Conservation (phyloP, 495 filamentous ascomycete genomes). For the Neurospora sp. region DNA sequence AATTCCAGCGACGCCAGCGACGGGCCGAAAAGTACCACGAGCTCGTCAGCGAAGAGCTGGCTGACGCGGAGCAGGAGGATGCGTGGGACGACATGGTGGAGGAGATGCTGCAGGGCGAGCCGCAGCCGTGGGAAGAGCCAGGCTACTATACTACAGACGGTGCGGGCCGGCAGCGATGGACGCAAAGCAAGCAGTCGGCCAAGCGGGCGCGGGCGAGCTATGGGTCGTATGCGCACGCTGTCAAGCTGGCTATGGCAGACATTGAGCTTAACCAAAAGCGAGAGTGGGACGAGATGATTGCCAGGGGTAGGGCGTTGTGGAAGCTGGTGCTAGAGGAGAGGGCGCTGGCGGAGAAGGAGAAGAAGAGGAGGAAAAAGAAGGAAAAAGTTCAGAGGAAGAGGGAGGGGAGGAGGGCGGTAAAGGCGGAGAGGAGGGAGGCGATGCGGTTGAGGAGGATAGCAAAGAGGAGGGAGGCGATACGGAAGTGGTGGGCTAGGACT, state of each 20-base stretch:
- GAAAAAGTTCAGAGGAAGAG: slow-evolving; percentile 6
- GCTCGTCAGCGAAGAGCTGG: slow-evolving; percentile 2
- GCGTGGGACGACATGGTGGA: slow-evolving; percentile 11
- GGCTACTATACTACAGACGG: background rate
- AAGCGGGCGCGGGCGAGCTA: slow-evolving; percentile 13
- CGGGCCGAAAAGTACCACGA: slow-evolving; percentile 27
- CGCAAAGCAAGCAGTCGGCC: slow-evolving; percentile 2
- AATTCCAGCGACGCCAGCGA: slow-evolving; percentile 27
- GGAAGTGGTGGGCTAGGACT: background rate
- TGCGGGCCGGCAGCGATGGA: background rate
- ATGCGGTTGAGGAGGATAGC: background rate
- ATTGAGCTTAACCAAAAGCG: slow-evolving; percentile 2
- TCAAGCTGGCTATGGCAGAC: slow-evolving; percentile 8
- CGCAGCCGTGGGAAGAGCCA: background rate
- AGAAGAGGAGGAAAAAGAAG: slow-evolving; percentile 1
- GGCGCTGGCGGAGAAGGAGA: slow-evolving; percentile 33
- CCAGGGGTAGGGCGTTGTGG: slow-evolving; percentile 36
- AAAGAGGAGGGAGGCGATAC: background rate
- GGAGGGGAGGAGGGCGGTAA: slow-evolving; percentile 3
- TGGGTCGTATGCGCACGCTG: background rate
- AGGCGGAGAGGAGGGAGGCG: background rate
- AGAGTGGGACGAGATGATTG: slow-evolving; percentile 22
- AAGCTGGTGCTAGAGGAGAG: slow-evolving; percentile 37
- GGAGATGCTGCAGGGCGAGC: slow-evolving; percentile 20
- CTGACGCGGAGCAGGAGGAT: slow-evolving; percentile 1